phyloP scores from a whole-genome alignment of 768 basidiomycete genomes.

The Podaxis sp. region DNA sequence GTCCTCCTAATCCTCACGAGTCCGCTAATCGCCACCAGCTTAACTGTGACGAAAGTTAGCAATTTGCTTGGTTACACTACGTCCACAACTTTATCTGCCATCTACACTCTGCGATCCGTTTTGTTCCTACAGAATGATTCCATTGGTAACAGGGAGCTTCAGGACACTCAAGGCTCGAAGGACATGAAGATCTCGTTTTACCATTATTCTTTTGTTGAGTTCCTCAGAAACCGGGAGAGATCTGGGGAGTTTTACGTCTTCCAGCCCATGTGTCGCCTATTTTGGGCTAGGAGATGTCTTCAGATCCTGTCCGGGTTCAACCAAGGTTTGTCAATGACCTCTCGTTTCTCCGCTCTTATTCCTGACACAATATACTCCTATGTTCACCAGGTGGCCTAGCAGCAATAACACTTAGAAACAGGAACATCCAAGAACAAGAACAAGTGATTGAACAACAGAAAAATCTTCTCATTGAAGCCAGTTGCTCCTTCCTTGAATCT shows the following conservation, averaged over 20 bases:
- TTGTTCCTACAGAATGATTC: not conserved
- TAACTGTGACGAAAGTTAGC: not conserved
- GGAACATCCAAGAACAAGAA: not conserved
- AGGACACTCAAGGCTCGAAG: not conserved
- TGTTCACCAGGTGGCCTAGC: not conserved
- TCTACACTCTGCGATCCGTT: constrained; percentile 8
- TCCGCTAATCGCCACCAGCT: not conserved
- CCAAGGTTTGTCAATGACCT: not conserved
- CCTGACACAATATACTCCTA: not conserved
- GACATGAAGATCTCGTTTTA: constrained; percentile 3
- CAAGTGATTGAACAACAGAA: not conserved
- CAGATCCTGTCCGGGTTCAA: constrained; percentile 6
- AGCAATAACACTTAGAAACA: not conserved
- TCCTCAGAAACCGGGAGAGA: not conserved
- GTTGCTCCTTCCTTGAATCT: constrained; percentile 7
- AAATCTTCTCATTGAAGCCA: constrained; percentile 2
- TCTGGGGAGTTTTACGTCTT: constrained; percentile 7
- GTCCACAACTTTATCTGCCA: not conserved
- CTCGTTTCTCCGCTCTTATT: not conserved
- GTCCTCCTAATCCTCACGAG: constrained; percentile 1
- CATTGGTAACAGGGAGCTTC: not conserved
- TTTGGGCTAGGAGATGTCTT: constrained; percentile 7
- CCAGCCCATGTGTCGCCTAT: not conserved
- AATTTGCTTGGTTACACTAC: constrained; percentile 7
- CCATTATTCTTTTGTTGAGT: constrained; percentile 14